Conservation (phyloP, 371 early-diverging fungal genomes). For the Mucor lusitanicus region DNA sequence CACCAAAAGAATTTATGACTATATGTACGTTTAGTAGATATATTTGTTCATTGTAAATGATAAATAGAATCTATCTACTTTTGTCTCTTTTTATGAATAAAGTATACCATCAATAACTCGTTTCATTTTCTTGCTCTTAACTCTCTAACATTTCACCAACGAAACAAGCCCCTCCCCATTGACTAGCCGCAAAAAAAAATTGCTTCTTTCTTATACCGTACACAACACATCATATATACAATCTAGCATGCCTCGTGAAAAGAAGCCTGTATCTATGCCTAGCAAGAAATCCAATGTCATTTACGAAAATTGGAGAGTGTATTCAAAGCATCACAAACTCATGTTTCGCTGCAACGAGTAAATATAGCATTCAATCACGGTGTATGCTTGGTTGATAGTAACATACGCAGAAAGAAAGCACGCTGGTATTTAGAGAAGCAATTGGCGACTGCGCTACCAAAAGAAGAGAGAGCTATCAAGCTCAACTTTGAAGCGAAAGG, state of each 20-base stretch:
- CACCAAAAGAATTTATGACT: no score
- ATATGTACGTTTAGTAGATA: no score
- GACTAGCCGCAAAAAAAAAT: not conserved
- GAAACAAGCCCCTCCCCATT: no score
- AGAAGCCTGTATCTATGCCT: conserved; percentile 31
- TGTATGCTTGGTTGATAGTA: not conserved
- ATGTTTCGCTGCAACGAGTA: conserved; percentile 56
- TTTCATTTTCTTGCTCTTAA: no score
- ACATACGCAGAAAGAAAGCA: conserved; percentile 38
- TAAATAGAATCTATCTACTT: no score
- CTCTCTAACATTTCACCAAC: no score
- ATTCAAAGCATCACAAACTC: conserved; percentile 42
- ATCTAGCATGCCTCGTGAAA: conserved; percentile 16
- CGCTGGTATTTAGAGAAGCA: conserved; percentile 56
- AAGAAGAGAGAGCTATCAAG: conserved; percentile 42
- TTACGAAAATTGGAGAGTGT: conserved; percentile 56
- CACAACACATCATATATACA: not conserved
- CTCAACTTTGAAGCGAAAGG: conserved; percentile 59
- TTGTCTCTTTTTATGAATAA: no score
- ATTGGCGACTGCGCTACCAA: conserved; percentile 34
- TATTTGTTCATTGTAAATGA: no score
- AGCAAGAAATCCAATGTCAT: conserved; percentile 33
- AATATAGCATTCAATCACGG: not conserved
- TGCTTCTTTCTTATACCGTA: not conserved
- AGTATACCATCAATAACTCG: no score